Conservation (phyloP, 805 yeast genomes). For the Komagataella mondaviorum region DNA sequence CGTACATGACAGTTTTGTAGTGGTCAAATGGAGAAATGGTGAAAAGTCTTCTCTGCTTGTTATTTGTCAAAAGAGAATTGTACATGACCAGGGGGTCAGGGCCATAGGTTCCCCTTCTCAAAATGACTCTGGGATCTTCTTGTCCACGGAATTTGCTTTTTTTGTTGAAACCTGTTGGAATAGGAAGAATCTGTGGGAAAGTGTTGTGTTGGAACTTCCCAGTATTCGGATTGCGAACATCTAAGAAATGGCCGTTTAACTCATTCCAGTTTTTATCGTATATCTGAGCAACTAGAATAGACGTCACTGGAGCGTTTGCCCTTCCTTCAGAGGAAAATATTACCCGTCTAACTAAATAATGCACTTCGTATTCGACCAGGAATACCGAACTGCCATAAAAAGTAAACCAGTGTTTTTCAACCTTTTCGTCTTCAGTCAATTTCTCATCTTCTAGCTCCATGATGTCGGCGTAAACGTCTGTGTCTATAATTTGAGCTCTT, state of each 20-base stretch:
- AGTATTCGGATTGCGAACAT: background rate
- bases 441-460: background rate
- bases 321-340: slow-evolving; percentile 12
- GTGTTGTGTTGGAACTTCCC: background rate
- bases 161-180: background rate
- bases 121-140: slow-evolving; percentile 25
- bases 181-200: slow-evolving; percentile 2
- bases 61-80: slow-evolving; percentile 8
- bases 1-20: background rate
- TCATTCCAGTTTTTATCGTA: slow-evolving; percentile 25
- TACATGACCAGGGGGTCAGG: slow-evolving; percentile 26
- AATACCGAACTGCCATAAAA: slow-evolving; percentile 14
- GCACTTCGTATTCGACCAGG: slow-evolving; percentile 27
- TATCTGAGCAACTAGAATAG: slow-evolving; percentile 15
- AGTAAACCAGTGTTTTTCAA: slow-evolving; percentile 2
- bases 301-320: slow-evolving; percentile 1
- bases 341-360: slow-evolving; percentile 23
- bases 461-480: background rate
- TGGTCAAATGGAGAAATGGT: slow-evolving; percentile 5
- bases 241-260: slow-evolving; percentile 5
- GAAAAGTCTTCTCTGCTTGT: slow-evolving; percentile 5
- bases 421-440: background rate
- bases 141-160: slow-evolving; percentile 15
- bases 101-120: slow-evolving; percentile 12
- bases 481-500: background rate